phyloP scores from a whole-genome alignment of 129 eudicot species.

The Pittosporum tobira region DNA sequence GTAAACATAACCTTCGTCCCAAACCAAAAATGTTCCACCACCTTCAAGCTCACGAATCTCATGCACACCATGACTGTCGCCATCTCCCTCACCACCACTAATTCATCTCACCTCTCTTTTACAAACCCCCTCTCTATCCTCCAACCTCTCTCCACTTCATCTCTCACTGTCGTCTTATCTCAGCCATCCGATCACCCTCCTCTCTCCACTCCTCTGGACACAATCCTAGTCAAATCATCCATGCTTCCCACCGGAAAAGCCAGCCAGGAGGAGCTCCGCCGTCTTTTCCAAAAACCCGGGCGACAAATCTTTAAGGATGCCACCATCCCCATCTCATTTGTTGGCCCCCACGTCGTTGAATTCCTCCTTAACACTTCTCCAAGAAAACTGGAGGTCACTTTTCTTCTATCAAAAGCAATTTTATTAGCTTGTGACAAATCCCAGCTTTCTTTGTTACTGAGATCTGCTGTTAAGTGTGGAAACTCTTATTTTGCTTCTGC shows the following conservation, averaged over 20 bases:
- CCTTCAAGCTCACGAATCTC: slow-evolving; percentile 47
- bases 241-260: slow-evolving; percentile 58
- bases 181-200: slow-evolving; percentile 37
- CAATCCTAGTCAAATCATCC: slow-evolving; percentile 42
- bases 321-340: slow-evolving; percentile 37
- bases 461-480: slow-evolving; percentile 25
- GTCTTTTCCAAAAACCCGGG: slow-evolving; percentile 47
- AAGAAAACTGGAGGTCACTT: slow-evolving; percentile 20
- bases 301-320: slow-evolving; percentile 57
- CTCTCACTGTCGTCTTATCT: slow-evolving; percentile 34
- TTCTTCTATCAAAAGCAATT: slow-evolving; percentile 33
- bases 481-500: slow-evolving; percentile 25
- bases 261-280: slow-evolving; percentile 41
- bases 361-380: slow-evolving; percentile 23
- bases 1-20: slow-evolving; percentile 28
- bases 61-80: slow-evolving; percentile 82
- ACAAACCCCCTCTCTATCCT: slow-evolving; percentile 28
- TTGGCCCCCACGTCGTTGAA: slow-evolving; percentile 44
- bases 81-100: slow-evolving; percentile 48
- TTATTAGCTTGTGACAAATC: slow-evolving; percentile 21
- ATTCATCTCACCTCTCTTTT: slow-evolving; percentile 35
- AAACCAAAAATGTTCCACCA: slow-evolving; percentile 33
- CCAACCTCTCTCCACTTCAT: slow-evolving; percentile 48
- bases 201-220: slow-evolving; percentile 30
- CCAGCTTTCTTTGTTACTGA: slow-evolving; percentile 34